phyloP scores from a whole-genome alignment of 1,139 yeast species.

The Suhomyces panamericanus region DNA sequence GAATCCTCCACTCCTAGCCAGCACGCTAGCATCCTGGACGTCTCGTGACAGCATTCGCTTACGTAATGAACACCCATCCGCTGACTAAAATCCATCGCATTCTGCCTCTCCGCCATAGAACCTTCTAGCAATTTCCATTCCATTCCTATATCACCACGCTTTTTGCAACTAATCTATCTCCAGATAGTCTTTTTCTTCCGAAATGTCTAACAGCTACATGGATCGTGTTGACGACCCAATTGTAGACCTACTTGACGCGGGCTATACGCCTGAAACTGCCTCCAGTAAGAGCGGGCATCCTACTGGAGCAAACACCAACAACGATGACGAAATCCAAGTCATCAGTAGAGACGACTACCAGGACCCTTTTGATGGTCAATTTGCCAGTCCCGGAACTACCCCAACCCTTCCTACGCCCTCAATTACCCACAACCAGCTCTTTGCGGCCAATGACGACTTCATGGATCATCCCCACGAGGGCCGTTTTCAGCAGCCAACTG shows the following conservation, averaged over 20 bases:
- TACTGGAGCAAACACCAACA: constrained; percentile 9
- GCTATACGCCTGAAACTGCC: constrained; percentile 3
- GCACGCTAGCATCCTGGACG: too few species aligned
- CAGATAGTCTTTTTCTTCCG: neutral
- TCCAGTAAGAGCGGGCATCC: constrained; percentile 12
- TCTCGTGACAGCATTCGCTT: too few species aligned
- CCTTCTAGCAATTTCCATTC: constrained; percentile 10
- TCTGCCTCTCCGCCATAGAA: constrained; percentile 3
- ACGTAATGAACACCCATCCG: neutral
- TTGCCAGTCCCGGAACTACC: constrained; percentile 8
- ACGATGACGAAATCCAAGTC: constrained; percentile 37
- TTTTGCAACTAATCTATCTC: constrained; percentile 4
- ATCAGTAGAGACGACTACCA: constrained; percentile 28
- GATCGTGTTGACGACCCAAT: constrained; percentile 10
- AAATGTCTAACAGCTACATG: constrained; percentile 4
- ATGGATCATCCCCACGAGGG: constrained; percentile 5
- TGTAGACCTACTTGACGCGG: constrained; percentile 6
- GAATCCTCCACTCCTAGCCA: too few species aligned
- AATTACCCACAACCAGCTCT: constrained; percentile 9
- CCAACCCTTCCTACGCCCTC: constrained; percentile 9
- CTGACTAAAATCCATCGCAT: neutral
- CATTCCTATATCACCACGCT: neutral
- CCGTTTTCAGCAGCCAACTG: constrained; percentile 6
- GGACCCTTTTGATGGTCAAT: constrained; percentile 10
- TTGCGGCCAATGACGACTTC: constrained; percentile 4